Conservation (phyloP, 371 early-diverging fungal species). For the Dichotomocladium elegans region DNA sequence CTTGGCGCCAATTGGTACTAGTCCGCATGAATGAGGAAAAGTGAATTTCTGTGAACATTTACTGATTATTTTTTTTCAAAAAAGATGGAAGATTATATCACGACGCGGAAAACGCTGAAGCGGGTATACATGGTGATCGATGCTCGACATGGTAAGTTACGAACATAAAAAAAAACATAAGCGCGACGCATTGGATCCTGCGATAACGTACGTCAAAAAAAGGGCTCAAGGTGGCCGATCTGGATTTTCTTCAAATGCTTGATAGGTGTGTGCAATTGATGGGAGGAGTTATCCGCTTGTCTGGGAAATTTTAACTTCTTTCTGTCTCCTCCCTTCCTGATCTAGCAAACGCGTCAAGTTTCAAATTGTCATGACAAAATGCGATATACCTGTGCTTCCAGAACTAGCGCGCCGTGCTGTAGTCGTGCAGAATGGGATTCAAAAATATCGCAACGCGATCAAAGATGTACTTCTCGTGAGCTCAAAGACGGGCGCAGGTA, state of each 20-base stretch:
- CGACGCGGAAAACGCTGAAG: constrained; percentile 55
- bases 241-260: constrained; percentile 56
- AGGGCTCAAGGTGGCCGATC: constrained; percentile 59
- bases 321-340: neutral
- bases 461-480: constrained; percentile 53
- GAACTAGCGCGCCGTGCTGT: constrained; percentile 58
- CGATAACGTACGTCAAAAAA: neutral
- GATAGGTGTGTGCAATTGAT: constrained; percentile 36
- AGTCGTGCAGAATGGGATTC: constrained; percentile 33
- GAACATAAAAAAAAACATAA: neutral
- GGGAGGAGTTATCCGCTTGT: neutral
- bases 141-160: constrained; percentile 68
- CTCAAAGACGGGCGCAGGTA: constrained; percentile 52
- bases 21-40: neutral
- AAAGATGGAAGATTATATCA: constrained; percentile 70
- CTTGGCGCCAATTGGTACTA: constrained; percentile 69
- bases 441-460: constrained; percentile 42
- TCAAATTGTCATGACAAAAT: constrained; percentile 80
- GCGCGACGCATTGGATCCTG: too few relatives aligned
- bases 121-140: constrained; percentile 74
- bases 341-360: constrained; percentile 54
- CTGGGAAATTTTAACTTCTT: neutral
- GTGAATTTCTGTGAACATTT: too few relatives aligned
- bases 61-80: neutral
- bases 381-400: constrained; percentile 64